Conservation (phyloP, 768 basidiomycete genomes). For the Hypsizygus marmoreus region DNA sequence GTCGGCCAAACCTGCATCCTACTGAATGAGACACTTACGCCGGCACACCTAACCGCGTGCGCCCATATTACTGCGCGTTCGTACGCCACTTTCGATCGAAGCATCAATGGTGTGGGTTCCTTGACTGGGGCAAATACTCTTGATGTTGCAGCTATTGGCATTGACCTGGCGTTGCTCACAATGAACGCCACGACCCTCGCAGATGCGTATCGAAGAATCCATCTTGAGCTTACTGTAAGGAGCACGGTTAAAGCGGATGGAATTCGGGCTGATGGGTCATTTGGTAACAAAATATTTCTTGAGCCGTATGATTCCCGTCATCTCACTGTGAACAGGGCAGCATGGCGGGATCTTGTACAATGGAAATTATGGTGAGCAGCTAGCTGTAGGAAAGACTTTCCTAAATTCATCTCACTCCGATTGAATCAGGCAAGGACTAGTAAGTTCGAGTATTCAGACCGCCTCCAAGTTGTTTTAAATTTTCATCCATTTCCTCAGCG, state of each 20-base stretch:
- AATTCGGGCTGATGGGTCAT: slow-evolving; percentile 54
- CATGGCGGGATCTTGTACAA: slow-evolving; percentile 70
- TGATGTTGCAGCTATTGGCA: slow-evolving; percentile 64
- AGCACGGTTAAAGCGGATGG: slow-evolving; percentile 57
- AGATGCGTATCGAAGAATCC: slow-evolving; percentile 53
- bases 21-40: slow-evolving; percentile 47
- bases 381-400: too few relatives aligned
- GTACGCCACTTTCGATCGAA: slow-evolving; percentile 33
- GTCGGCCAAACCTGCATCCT: slow-evolving; percentile 59
- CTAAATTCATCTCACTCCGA: neutral
- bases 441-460: slow-evolving; percentile 18
- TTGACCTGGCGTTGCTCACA: slow-evolving; percentile 47
- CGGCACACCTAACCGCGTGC: slow-evolving; percentile 45
- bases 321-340: slow-evolving; percentile 35
- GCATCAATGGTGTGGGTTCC: slow-evolving; percentile 41
- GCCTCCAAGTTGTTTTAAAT: neutral
- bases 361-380: slow-evolving; percentile 62
- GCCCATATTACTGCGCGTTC: slow-evolving; percentile 51
- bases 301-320: neutral
- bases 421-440: slow-evolving; percentile 35
- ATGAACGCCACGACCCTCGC: slow-evolving; percentile 46
- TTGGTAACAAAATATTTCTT: slow-evolving; percentile 30
- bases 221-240: slow-evolving; percentile 52
- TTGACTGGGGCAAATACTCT: slow-evolving; percentile 67
- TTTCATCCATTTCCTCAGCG: slow-evolving; percentile 29